Base-by-base conservation (phyloP, 2,329 filamentous ascomycete species). In the Leptographium procerum region DNA sequence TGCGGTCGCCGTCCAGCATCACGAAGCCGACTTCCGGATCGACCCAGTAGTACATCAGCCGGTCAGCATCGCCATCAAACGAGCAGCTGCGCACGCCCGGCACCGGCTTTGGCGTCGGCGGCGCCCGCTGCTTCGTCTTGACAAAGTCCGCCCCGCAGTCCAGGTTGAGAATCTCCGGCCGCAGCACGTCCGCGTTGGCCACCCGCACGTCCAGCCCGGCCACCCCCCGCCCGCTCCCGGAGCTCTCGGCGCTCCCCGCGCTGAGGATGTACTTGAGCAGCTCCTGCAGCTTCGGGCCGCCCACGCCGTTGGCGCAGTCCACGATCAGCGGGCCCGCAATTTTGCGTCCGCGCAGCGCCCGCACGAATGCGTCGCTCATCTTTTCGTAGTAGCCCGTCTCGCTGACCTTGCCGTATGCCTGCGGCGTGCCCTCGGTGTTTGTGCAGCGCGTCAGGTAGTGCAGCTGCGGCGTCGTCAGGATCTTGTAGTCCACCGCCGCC, bases 141-240 rank as follows among this genome's bases (percentile, higher is more conserved):
- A 99, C 94, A 66, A 84, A 97, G 73, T 99, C 94, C 68, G 94
- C 94, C 71, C 94, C 94, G 69, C 89, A 95, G 84, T 95, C 89
- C 33, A 88, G 82, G 73, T 99, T 99, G 65, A 99, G 77, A 58
- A 87, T 82, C 69, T 96, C 91, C 4, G 92, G 89, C 63, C 91
- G 88, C 65, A 96, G 83, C 33, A 96, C 89, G 70, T 96, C 88
- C 71, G 97, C 91, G 67, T 97, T 97, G 72, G 92, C 83, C 56
- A 97, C 82, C 70, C 87, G 89, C 74, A 95, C 86, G 59, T 95
- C 84, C 57, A 64, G 75, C 26, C 82, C 53, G 16, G 19, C 31
- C 31, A 10, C 9, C 16, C 7, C 22, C 34, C 1, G 52, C 36
- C 22, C 4, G 52, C 52, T 59, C 83, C 80, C 62, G 81, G 74